Conservation (phyloP, 129 eudicot species). For the Silybum marianum region DNA sequence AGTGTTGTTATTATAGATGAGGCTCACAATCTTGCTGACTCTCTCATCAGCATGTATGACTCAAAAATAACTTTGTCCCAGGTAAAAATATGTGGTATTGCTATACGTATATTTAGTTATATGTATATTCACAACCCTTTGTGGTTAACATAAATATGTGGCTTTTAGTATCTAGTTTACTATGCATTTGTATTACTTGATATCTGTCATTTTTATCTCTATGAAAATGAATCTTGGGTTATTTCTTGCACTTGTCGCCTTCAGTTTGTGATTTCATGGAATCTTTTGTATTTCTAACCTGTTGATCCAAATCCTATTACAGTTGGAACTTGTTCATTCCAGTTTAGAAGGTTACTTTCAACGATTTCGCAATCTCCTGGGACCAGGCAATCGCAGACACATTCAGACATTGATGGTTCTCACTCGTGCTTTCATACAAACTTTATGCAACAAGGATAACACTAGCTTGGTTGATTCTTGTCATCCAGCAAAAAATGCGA, state of each 20-base stretch:
- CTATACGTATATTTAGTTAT: no score
- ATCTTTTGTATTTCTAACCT: constrained; percentile 7
- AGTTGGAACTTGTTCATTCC: constrained; percentile 77
- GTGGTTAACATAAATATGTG: neutral
- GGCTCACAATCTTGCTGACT: constrained; percentile 96
- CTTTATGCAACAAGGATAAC: constrained; percentile 37
- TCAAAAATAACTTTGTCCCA: constrained; percentile 72
- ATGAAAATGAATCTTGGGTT: neutral
- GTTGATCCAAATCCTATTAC: constrained; percentile 33
- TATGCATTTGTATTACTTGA: neutral
- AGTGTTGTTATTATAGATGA: constrained; percentile 85
- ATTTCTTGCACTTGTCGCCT: neutral
- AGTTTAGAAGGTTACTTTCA: constrained; percentile 70
- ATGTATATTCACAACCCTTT: no score
- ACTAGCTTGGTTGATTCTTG: constrained; percentile 28
- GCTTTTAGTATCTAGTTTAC: neutral
- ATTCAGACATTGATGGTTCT: constrained; percentile 85
- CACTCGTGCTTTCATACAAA: constrained; percentile 63
- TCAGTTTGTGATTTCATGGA: neutral
- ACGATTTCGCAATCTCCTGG: constrained; percentile 70
- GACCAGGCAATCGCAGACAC: constrained; percentile 94
- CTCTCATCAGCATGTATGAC: constrained; percentile 95
- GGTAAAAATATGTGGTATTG: constrained; percentile 42
- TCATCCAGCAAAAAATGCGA: constrained; percentile 32
- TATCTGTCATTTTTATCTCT: neutral